A percentile compares a stretch with the other conserved stretches of the same genome.
Evolutionary conservation across 1,284 basidiomycete genomes (phyloP).

Genomic region (Microstroma glucosiphilum): DNA sequence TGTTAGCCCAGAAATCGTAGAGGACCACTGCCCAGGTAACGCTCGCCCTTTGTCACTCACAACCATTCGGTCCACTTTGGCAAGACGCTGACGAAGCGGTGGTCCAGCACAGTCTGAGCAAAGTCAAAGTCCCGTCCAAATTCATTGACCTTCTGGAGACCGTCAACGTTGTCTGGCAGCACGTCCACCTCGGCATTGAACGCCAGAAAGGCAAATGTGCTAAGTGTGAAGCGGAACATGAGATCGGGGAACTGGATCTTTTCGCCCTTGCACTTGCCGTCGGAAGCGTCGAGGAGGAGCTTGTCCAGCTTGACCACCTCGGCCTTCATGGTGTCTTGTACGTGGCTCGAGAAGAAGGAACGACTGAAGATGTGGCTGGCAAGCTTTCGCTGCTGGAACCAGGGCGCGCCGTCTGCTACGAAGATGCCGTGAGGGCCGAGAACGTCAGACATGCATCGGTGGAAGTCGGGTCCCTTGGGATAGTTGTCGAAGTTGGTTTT

Average conservation of each 20-base stretch:
- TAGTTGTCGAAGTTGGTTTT: conserved; percentile 39
- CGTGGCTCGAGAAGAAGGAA: conserved; percentile 27
- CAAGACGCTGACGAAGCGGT: conserved; percentile 24
- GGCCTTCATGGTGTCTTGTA: conserved; percentile 22
- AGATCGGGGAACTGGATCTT: conserved; percentile 27
- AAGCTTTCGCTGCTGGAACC: conserved; percentile 39
- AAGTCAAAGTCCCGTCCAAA: conserved; percentile 32
- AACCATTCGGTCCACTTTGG: conserved; percentile 25
- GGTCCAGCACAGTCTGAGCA: conserved; percentile 30
- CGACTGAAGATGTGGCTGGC: conserved; percentile 37
- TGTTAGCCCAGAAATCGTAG: too few species aligned
- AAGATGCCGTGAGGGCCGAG: conserved; percentile 35
- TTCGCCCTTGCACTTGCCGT: neutral
- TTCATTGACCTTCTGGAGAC: conserved; percentile 23
- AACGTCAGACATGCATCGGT: conserved; percentile 24
- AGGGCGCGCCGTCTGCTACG: conserved; percentile 38
- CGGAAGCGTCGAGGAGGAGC: conserved; percentile 15
- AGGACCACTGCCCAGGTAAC: too few species aligned
- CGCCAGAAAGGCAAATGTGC: conserved; percentile 10
- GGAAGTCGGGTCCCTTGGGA: conserved; percentile 24
- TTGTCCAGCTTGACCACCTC: conserved; percentile 20
- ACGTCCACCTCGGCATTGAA: conserved; percentile 19
- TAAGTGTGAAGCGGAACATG: conserved; percentile 24
- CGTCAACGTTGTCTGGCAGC: conserved; percentile 19
- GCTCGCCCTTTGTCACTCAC: neutral